Evolutionary conservation across 805 yeast species (phyloP), one percentile per base, ranked within the genome.

Genomic region (Starmerella khaoyaiensis): DNA sequence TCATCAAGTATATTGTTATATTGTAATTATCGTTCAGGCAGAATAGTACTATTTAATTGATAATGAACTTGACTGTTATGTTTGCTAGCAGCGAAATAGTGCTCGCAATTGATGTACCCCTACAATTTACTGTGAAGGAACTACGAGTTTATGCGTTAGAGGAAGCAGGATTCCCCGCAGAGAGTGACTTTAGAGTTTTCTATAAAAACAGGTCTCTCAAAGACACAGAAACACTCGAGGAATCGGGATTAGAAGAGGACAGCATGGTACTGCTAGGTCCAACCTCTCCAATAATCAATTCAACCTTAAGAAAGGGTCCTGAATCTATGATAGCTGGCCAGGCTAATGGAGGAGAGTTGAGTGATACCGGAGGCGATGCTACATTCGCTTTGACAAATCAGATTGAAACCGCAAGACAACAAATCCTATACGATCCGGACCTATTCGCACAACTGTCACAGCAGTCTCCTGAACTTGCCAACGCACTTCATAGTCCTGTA

Each of bases 71-170:
- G 4, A 68, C 74, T 0, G 60, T 75, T 21, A 65, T 74, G 0
- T 61, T 69, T 32, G 71, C 63, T 27, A 53, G 58, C 14, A 58
- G 64, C n/a, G 79, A 70, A 23, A 64, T 60, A 23, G 60, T 74
- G 9, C 55, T 68, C 37, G 56, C 60, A 3, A 65, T 80, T 1
- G 94, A 83, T 36, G 67, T 82, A 4, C 69, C 81, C 4, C 69
- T 61, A 1, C 78, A 76, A 11, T 67, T 83, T 63, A 54, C 72
- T 0, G 54, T 83, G 8, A 63, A 56, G 11, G 94, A 84, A 54
- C 67, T 86, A 46, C 66, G 71, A 41, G 93, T 87, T 0, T 73
- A 77, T 45, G 52, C 84, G 8, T 77, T 76, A 42, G 72, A 77
- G 1, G 94, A 82, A 51, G 68, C 83, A 7, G 67, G 63, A 11